phyloP scores from a whole-genome alignment of 352 stramenopile species.

The Phytophthora sojae region DNA sequence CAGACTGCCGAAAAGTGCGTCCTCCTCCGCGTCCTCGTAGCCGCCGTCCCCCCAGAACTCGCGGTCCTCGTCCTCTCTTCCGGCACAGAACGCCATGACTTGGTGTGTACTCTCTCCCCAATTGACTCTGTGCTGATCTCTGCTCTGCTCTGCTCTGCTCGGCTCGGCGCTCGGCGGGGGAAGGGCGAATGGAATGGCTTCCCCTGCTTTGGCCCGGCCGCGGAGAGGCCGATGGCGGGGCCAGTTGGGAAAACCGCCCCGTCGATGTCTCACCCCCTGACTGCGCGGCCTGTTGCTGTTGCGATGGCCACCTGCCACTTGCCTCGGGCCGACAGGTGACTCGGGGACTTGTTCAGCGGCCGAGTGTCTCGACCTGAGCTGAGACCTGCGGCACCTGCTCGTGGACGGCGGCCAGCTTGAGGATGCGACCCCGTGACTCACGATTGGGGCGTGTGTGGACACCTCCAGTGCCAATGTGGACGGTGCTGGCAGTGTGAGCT shows the following conservation, averaged over 20 bases:
- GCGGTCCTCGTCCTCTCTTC: conserved; percentile 21
- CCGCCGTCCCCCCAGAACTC: conserved; percentile 17
- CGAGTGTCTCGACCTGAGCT: not conserved
- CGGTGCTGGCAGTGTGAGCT: not conserved
- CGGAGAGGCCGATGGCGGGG: conserved; percentile 11
- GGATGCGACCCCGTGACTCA: conserved; percentile 7
- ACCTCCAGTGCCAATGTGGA: not conserved
- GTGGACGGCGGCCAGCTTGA: not conserved
- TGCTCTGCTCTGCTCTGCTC: conserved; percentile 8
- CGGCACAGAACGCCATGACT: conserved; percentile 38
- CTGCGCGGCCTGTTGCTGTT: conserved; percentile 31
- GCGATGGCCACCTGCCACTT: conserved; percentile 7
- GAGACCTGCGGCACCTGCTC: conserved; percentile 11
- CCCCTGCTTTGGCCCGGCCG: conserved; percentile 9
- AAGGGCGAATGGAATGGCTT: conserved; percentile 37
- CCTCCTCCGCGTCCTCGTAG: conserved; percentile 35
- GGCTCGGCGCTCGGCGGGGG: conserved; percentile 3
- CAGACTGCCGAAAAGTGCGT: conserved; percentile 31
- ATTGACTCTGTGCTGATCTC: conserved; percentile 5
- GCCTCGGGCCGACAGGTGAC: not conserved
- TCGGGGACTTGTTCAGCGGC: not conserved
- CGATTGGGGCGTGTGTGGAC: too few relatives aligned
- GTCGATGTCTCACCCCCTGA: conserved; percentile 28
- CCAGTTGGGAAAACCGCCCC: conserved; percentile 27
- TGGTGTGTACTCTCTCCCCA: not conserved